A percentile compares a stretch with the other conserved stretches of the same genome.
These are phyloP conservation scores for Trametes maxima DNA, from an alignment of 768 basidiomycete species.

Conservation along the genomic window DNA sequence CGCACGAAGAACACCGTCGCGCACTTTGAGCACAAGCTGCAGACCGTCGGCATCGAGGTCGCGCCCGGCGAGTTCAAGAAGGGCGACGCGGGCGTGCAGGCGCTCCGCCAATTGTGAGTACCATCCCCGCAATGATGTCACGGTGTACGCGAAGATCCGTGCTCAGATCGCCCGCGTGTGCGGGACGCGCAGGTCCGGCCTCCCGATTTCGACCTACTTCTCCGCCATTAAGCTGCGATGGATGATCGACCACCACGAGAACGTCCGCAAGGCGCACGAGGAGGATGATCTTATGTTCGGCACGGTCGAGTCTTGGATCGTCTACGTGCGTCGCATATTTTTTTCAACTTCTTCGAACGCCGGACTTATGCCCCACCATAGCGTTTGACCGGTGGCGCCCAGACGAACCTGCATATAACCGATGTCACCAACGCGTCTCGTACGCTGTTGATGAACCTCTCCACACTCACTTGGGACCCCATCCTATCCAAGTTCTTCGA, in stretches of 20 bases:
- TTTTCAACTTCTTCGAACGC: not conserved
- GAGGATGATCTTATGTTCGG: slow-evolving; percentile 85
- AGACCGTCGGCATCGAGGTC: slow-evolving; percentile 74
- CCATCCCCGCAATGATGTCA: slow-evolving; percentile 13
- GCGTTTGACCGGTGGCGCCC: slow-evolving; percentile 82
- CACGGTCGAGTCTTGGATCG: slow-evolving; percentile 96
- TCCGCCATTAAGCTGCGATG: slow-evolving; percentile 95
- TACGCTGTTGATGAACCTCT: slow-evolving; percentile 87
- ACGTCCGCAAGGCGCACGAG: slow-evolving; percentile 78
- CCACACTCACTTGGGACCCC: slow-evolving; percentile 80
- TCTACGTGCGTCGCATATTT: slow-evolving; percentile 59
- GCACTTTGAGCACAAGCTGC: slow-evolving; percentile 73
- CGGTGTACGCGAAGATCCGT: slow-evolving; percentile 6
- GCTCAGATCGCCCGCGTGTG: slow-evolving; percentile 15
- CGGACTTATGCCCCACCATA: slow-evolving; percentile 32
- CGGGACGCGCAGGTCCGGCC: slow-evolving; percentile 65
- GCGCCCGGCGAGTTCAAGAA: slow-evolving; percentile 65
- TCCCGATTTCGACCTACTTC: slow-evolving; percentile 97
- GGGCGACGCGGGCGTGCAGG: slow-evolving; percentile 67
- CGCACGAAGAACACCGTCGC: slow-evolving; percentile 85
- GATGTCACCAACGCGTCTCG: slow-evolving; percentile 97
- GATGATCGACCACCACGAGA: slow-evolving; percentile 89
- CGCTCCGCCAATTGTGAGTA: slow-evolving; percentile 68
- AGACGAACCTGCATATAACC: slow-evolving; percentile 75
- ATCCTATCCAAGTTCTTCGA: slow-evolving; percentile 87